Conservation (phyloP, 2,329 filamentous ascomycete species). For the Clonostachys byssicola region DNA sequence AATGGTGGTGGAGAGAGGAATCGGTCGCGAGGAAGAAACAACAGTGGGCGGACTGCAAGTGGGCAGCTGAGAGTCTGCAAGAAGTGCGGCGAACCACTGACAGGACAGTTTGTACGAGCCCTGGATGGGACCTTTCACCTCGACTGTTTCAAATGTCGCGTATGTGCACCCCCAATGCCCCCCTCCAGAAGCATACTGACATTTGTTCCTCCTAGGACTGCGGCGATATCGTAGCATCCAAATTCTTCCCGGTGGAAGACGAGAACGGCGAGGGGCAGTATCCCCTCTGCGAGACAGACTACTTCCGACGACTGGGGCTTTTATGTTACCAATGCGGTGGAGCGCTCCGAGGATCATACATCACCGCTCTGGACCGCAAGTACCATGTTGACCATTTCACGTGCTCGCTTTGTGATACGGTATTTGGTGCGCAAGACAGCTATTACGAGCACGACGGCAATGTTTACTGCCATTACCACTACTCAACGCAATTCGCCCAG, state of each 20-base stretch:
- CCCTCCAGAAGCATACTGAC: neutral
- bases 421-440: conserved; percentile 97
- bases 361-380: conserved; percentile 94
- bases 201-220: conserved; percentile 65
- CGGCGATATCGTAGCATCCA: conserved; percentile 93
- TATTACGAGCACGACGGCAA: conserved; percentile 97
- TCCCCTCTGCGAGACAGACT: conserved; percentile 95
- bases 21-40: conserved; percentile 46
- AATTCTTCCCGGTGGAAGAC: conserved; percentile 96
- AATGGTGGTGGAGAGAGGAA: conserved; percentile 42
- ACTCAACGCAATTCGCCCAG: conserved; percentile 95
- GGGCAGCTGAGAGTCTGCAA: conserved; percentile 67
- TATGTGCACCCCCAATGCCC: conserved; percentile 43
- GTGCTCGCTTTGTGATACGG: conserved; percentile 91
- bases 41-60: conserved; percentile 45
- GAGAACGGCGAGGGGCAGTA: conserved; percentile 84
- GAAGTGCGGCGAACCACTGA: conserved; percentile 83
- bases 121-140: conserved; percentile 92
- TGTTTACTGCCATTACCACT: conserved; percentile 98
- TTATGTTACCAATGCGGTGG: conserved; percentile 90
- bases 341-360: conserved; percentile 92
- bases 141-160: conserved; percentile 96
- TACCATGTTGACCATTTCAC: conserved; percentile 99
- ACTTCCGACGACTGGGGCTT: conserved; percentile 87
- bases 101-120: conserved; percentile 93